These are phyloP conservation scores for Penicillium desertorum DNA, from an alignment of 495 filamentous ascomycete species.

Conservation along the genomic window DNA sequence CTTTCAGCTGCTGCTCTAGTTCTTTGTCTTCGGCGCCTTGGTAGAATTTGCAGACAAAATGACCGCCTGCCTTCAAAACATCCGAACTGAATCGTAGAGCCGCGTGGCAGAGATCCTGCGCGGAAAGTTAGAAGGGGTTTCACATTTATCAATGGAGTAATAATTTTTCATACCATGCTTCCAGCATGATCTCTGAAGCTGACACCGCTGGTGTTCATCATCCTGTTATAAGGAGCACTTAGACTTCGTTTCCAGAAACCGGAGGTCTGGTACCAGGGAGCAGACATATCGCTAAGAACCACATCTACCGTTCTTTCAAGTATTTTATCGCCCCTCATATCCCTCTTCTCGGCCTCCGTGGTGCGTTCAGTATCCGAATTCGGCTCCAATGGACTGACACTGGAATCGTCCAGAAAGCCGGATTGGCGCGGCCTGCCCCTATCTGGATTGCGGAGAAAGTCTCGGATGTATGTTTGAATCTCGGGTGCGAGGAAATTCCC, in stretches of 20 bases:
- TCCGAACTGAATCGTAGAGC: constrained; percentile 81
- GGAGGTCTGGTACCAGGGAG: constrained; percentile 79
- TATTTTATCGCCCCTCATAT: constrained; percentile 4
- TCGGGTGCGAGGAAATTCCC: constrained; percentile 77
- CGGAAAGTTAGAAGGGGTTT: constrained; percentile 45
- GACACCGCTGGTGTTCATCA: constrained; percentile 98
- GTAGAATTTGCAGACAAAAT: constrained; percentile 98
- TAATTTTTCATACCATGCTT: constrained; percentile 76
- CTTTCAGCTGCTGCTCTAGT: constrained; percentile 68
- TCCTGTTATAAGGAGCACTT: constrained; percentile 91
- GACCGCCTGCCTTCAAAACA: constrained; percentile 75
- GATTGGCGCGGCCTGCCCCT: constrained; percentile 51
- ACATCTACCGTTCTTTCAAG: constrained; percentile 74
- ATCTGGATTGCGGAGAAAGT: constrained; percentile 66
- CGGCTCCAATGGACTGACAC: constrained; percentile 17
- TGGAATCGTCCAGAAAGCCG: constrained; percentile 11
- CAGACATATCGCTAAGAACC: constrained; percentile 98
- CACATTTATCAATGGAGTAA: constrained; percentile 49
- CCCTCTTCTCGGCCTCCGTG: constrained; percentile 11
- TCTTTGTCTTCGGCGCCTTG: constrained; percentile 81
- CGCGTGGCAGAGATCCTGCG: constrained; percentile 81
- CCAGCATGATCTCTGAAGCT: constrained; percentile 83
- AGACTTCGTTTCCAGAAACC: constrained; percentile 81
- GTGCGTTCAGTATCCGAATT: constrained; percentile 1
- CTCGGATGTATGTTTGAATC: constrained; percentile 71